phyloP scores from a whole-genome alignment of 2,329 filamentous ascomycete species.

The Scleromitrula shiraiana region DNA sequence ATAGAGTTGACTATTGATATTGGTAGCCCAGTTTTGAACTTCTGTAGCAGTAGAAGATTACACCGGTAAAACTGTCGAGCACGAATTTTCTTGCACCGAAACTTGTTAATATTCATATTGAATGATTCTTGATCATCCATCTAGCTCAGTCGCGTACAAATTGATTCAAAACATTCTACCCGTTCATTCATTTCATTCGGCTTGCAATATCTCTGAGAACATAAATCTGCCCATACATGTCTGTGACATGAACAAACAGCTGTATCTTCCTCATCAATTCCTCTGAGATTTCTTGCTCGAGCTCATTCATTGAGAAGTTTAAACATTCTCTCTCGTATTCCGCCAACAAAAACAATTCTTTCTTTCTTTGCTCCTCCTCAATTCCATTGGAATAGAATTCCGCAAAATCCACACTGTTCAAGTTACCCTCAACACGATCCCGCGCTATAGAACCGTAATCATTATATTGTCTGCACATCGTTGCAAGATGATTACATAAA shows the following conservation, averaged over 20 bases:
- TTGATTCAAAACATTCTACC: too few species aligned
- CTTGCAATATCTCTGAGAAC: slow-evolving; percentile 8
- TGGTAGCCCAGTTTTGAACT: too few species aligned
- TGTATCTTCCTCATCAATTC: neutral
- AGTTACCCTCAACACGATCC: slow-evolving; percentile 27
- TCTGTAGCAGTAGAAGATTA: too few species aligned
- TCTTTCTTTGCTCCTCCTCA: neutral
- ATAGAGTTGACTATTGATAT: too few species aligned
- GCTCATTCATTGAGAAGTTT: neutral
- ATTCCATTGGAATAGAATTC: neutral
- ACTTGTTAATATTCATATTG: too few species aligned
- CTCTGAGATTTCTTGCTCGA: neutral
- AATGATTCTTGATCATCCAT: too few species aligned
- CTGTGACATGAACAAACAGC: slow-evolving; percentile 10
- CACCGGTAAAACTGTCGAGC: too few species aligned
- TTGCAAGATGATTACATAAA: slow-evolving; percentile 20
- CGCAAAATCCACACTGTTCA: slow-evolving; percentile 31
- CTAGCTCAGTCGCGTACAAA: too few species aligned
- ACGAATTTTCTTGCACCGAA: too few species aligned
- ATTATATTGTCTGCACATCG: slow-evolving; percentile 31
- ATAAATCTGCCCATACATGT: slow-evolving; percentile 14
- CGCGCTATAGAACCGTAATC: slow-evolving; percentile 29
- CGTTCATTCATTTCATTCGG: neutral
- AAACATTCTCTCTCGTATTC: neutral
- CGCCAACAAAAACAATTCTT: neutral